Base-by-base conservation (phyloP, 495 filamentous ascomycete species). In the Xylaria palmicola region DNA sequence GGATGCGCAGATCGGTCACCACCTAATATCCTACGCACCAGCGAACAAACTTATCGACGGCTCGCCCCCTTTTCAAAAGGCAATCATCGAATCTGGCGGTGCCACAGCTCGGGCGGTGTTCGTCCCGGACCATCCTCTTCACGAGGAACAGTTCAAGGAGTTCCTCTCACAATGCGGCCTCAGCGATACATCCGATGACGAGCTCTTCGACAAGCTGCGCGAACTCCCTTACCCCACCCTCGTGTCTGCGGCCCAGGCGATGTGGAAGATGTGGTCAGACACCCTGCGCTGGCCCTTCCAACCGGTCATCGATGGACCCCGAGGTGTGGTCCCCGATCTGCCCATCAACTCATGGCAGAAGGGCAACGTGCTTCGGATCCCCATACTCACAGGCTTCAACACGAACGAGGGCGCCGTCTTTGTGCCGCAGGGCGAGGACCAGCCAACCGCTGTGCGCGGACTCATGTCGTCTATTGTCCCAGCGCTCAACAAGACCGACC, bases 271-370 rank as follows among this genome's bases (percentile, higher is more conserved):
- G 37, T 87, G 84, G 68, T 75, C 78, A 32, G 66, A 72, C 9
- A 81, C 77, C 40, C 74, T 89, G 0, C 81, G 84, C 4, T 88
- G 86, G 86, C 79, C 86, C 8, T 89, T 88, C 68, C 86, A 88
- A 62, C 86, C 87, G 36, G 85, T 86, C 55, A 85, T 88, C 59
- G 87, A 88, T 62, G 79, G 79, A 0, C 70, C 74, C 19, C 70
- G 77, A 29, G 78, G 81, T 6, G 66, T 85, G 19, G 83, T 90
- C 54, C 74, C 79, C 12, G 79, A 82, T 29, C 74, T 81, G 7
- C 86, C 86, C 22, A 72, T 86, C 27, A 76, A 78, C 17, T 79
- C 81, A 9, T 87, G 84, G 85, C 65, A 75, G 32, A 68, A 80
- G 0, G 73, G 77, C 15, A 64, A 74, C 13, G 82, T 80, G 65